A percentile compares a stretch with the other conserved stretches of the same genome.
phyloP scores from a whole-genome alignment of 306 rosid species.

The Acmispon strigosus region DNA sequence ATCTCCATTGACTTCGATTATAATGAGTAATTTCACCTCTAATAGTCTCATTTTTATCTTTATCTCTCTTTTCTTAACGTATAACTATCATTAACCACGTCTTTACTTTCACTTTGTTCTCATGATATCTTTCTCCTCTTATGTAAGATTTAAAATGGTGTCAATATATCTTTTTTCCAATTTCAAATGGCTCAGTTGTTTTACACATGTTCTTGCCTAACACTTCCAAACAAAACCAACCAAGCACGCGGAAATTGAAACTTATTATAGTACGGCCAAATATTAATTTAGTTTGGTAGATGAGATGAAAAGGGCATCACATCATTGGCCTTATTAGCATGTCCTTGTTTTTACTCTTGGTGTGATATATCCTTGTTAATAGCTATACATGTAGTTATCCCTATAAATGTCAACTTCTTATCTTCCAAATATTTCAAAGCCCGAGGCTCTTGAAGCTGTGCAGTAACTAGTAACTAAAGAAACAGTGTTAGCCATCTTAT shows the following conservation, averaged over 20 bases:
- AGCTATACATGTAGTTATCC: neutral
- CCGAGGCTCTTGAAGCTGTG: neutral
- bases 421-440: constrained; percentile 6
- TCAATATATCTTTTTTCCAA: no score
- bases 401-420: constrained; percentile 8
- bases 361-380: neutral
- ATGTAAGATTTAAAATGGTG: no score
- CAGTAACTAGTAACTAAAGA: neutral
- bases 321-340: constrained; percentile 44
- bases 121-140: no score
- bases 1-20: no score
- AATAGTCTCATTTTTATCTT: no score
- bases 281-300: constrained; percentile 21
- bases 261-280: neutral
- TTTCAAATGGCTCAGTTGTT: neutral
- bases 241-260: constrained; percentile 25
- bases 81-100: no score
- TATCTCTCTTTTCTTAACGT: no score
- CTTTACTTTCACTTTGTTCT: no score
- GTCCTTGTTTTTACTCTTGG: constrained; percentile 43
- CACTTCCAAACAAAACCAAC: constrained; percentile 25
- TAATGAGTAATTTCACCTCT: no score
- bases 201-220: constrained; percentile 14
- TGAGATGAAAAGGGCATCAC: constrained; percentile 25
- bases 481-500: constrained; percentile 28